Evolutionary conservation across 495 filamentous ascomycete genomes (phyloP).

Genomic region (Massariosphaeria phaeospora): DNA sequence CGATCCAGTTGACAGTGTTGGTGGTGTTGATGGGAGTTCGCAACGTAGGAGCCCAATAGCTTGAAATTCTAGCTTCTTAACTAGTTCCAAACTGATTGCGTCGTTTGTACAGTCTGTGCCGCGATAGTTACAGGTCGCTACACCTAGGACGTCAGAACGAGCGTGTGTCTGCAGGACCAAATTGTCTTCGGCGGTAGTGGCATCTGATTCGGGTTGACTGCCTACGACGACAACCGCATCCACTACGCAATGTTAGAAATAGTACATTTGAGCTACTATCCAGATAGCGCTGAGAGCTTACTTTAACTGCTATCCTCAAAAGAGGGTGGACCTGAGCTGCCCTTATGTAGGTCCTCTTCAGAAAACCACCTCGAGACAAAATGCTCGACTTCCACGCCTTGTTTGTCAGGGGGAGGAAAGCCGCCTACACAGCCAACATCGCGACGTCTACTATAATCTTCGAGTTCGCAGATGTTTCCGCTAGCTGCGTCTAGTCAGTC

Average conservation of each 20-base stretch:
- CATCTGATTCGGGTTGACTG: conserved; percentile 6
- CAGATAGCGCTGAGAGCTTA: not conserved
- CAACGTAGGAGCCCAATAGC: not conserved
- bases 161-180: not conserved
- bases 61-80: not conserved
- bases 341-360: not conserved
- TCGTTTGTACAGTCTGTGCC: not conserved
- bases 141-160: not conserved
- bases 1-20: not conserved
- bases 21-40: not conserved
- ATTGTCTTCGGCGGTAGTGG: not conserved
- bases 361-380: not conserved
- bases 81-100: not conserved
- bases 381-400: not conserved
- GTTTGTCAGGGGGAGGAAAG: not conserved
- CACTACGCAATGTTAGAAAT: conserved; percentile 11
- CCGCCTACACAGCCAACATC: not conserved
- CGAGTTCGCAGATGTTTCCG: not conserved
- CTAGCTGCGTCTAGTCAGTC: not conserved
- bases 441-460: not conserved
- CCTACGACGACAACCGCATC: conserved; percentile 3
- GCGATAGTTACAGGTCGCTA: not conserved
- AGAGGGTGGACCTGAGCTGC: conserved; percentile 4
- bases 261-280: not conserved
- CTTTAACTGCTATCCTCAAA: conserved; percentile 4